These are phyloP conservation scores for Ophiosphaerella korrae DNA, from an alignment of 2,329 filamentous ascomycete genomes.

Conservation along the genomic window DNA sequence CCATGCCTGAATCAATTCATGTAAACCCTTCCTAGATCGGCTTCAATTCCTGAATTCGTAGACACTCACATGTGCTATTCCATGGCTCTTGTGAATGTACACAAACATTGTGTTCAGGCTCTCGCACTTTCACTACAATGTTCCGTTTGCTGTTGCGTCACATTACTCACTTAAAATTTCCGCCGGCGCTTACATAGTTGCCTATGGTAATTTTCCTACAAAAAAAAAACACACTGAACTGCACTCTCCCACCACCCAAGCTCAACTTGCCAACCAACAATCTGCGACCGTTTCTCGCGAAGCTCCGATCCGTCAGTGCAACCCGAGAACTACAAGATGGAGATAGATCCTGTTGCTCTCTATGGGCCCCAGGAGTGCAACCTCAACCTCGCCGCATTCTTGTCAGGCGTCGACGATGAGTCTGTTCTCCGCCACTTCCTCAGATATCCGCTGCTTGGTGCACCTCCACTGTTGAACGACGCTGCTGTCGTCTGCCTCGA, in stretches of 20 bases:
- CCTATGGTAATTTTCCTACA: neutral
- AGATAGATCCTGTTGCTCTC: neutral
- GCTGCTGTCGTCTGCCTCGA: constrained; percentile 14
- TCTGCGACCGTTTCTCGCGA: too few species aligned
- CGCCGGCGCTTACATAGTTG: too few species aligned
- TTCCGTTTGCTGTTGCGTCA: too few species aligned
- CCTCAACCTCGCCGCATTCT: neutral
- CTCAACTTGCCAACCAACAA: too few species aligned
- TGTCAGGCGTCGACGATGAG: neutral
- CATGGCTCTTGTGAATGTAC: neutral
- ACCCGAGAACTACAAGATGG: neutral
- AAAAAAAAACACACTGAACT: neutral
- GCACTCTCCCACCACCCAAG: neutral
- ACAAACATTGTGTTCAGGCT: too few species aligned
- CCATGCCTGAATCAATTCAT: neutral
- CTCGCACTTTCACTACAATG: neutral
- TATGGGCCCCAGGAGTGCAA: neutral
- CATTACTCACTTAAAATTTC: too few species aligned
- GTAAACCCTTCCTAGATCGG: neutral
- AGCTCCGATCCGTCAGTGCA: neutral
- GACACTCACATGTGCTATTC: too few species aligned
- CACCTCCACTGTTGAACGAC: constrained; percentile 2
- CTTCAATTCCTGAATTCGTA: too few species aligned
- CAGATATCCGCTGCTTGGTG: constrained; percentile 1
- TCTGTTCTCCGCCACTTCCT: constrained; percentile 13